phyloP scores from a whole-genome alignment of 805 yeast genomes.

The Lipomyces yamadae region DNA sequence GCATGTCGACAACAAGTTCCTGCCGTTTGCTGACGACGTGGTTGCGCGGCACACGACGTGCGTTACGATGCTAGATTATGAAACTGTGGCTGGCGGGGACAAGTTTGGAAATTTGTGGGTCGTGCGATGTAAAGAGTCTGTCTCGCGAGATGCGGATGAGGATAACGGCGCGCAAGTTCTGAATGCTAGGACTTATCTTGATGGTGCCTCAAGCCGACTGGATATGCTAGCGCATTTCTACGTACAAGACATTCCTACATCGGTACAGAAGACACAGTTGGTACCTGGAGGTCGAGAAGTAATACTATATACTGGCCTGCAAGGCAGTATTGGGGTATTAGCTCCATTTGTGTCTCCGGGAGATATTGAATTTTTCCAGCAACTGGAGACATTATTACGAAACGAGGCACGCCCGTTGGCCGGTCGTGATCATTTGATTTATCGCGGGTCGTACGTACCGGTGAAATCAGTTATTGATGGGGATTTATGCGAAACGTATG shows the following conservation, averaged over 20 bases:
- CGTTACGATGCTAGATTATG: conserved; percentile 66
- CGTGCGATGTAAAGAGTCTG: conserved; percentile 61
- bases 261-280: conserved; percentile 59
- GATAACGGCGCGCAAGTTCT: conserved; percentile 53
- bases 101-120: conserved; percentile 81
- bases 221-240: conserved; percentile 61
- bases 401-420: conserved; percentile 48
- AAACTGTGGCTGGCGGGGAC: conserved; percentile 83
- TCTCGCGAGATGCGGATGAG: conserved; percentile 56
- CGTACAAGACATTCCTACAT: conserved; percentile 71
- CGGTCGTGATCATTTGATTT: conserved; percentile 70
- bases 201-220: conserved; percentile 62
- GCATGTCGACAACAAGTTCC: conserved; percentile 50
- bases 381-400: conserved; percentile 54
- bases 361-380: conserved; percentile 64
- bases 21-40: conserved; percentile 71
- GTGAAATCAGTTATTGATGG: conserved; percentile 82
- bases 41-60: conserved; percentile 69
- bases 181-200: conserved; percentile 47
- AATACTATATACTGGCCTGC: conserved; percentile 73
- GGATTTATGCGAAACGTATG: conserved; percentile 72
- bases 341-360: conserved; percentile 66
- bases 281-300: conserved; percentile 68
- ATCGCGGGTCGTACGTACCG: conserved; percentile 82
- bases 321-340: conserved; percentile 79